These are phyloP conservation scores for Pseudogymnoascus sp. DNA, from an alignment of 2,329 filamentous ascomycete species.

Conservation along the genomic window DNA sequence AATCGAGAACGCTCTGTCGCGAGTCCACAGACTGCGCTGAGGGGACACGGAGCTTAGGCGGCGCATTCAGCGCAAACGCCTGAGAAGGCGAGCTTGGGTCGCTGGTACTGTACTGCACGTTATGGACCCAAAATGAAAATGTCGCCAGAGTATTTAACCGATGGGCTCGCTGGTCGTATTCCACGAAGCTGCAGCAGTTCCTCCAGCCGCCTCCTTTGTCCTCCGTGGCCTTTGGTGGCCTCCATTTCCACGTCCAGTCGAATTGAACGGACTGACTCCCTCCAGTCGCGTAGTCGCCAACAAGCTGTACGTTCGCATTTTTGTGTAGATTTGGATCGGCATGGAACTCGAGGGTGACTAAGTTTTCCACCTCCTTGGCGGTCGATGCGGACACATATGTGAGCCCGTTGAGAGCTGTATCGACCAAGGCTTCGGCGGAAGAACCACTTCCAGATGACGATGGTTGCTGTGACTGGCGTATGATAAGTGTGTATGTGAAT, in stretches of 20 bases:
- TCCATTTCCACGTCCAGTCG: constrained; percentile 97
- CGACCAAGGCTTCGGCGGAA: constrained; percentile 38
- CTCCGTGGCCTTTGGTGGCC: constrained; percentile 72
- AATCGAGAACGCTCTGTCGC: constrained; percentile 65
- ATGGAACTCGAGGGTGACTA: constrained; percentile 92
- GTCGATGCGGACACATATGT: constrained; percentile 90
- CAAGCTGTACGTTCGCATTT: constrained; percentile 87
- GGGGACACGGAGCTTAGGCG: constrained; percentile 72
- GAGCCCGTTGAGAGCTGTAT: constrained; percentile 78
- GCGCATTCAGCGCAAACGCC: constrained; percentile 59
- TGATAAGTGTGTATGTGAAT: constrained; percentile 87
- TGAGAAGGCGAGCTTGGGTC: constrained; percentile 58
- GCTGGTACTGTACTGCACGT: constrained; percentile 33
- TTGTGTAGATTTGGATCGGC: constrained; percentile 96
- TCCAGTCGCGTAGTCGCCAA: constrained; percentile 83
- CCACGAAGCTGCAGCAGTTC: constrained; percentile 93
- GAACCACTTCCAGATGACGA: constrained; percentile 39
- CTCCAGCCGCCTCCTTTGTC: constrained; percentile 89
- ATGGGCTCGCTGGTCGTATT: constrained; percentile 92
- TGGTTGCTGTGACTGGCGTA: constrained; percentile 46
- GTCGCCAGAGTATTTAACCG: constrained; percentile 79
- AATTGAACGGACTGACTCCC: constrained; percentile 82
- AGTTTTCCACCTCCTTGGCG: constrained; percentile 78
- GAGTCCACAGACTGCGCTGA: constrained; percentile 83
- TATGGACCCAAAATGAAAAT: constrained; percentile 85